These are phyloP conservation scores for Saccharomyces hybrid DNA, from an alignment of 1,139 yeast species.

Conservation along the genomic window DNA sequence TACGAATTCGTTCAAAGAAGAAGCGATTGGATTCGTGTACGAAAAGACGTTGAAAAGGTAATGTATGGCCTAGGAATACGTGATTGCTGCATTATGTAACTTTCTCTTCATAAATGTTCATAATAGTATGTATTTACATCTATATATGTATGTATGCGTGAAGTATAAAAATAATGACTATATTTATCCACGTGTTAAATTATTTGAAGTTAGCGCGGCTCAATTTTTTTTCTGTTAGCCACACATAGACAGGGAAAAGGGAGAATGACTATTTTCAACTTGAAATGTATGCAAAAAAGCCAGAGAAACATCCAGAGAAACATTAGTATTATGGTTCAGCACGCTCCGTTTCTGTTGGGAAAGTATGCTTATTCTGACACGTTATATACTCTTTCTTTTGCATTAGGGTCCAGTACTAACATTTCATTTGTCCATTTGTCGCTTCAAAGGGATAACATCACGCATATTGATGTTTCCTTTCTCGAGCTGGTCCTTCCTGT, in stretches of 20 bases:
- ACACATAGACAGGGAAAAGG: background rate
- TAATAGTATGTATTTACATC: too few relatives aligned
- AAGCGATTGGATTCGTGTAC: slow-evolving; percentile 75
- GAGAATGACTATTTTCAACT: too few relatives aligned
- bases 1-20: slow-evolving; percentile 86
- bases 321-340: background rate
- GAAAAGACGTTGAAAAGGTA: slow-evolving; percentile 81
- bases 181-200: background rate
- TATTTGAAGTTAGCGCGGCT: background rate
- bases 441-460: background rate
- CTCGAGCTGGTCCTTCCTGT: too few relatives aligned
- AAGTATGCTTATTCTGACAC: slow-evolving; percentile 1
- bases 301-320: too few relatives aligned
- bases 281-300: too few relatives aligned
- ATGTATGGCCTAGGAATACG: slow-evolving; percentile 80
- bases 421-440: background rate
- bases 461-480: background rate
- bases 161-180: background rate
- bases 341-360: slow-evolving; percentile 3
- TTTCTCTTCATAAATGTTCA: background rate
- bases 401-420: too few relatives aligned
- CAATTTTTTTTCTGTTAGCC: background rate
- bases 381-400: too few relatives aligned
- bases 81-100: slow-evolving; percentile 42
- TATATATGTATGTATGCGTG: background rate